These are phyloP conservation scores for Trichoderma brevicompactum DNA, from an alignment of 2,329 filamentous ascomycete species.

Conservation along the genomic window DNA sequence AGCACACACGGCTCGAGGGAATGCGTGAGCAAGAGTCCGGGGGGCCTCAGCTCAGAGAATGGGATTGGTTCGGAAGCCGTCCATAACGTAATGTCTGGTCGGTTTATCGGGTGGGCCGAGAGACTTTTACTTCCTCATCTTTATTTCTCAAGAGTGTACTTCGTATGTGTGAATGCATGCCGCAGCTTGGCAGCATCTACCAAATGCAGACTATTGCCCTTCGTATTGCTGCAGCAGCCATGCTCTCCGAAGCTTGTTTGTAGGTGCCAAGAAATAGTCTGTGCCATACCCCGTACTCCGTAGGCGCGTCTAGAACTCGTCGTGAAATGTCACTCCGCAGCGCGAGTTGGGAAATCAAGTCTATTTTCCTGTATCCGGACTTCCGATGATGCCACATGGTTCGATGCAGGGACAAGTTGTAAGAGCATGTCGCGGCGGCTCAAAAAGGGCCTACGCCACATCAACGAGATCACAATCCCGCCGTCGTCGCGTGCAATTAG, in stretches of 20 bases:
- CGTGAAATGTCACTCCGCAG: not conserved
- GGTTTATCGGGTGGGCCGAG: slow-evolving; percentile 3
- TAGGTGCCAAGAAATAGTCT: not conserved
- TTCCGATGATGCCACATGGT: slow-evolving; percentile 1
- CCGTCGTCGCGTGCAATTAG: slow-evolving; percentile 4
- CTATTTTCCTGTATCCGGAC: not conserved
- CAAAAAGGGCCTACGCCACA: not conserved
- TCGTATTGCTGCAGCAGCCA: slow-evolving; percentile 9
- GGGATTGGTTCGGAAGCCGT: not conserved
- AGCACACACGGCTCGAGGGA: not conserved
- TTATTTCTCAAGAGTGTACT: not conserved
- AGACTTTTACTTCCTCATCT: not conserved
- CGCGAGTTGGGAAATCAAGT: not conserved
- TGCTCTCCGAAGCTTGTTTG: not conserved
- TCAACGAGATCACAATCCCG: not conserved
- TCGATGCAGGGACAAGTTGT: not conserved
- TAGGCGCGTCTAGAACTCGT: slow-evolving; percentile 4
- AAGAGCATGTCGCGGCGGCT: not conserved
- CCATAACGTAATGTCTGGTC: slow-evolving; percentile 20
- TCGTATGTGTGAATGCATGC: not conserved
- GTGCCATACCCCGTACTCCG: not conserved
- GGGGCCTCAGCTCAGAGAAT: not conserved
- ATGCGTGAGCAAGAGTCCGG: slow-evolving; percentile 18
- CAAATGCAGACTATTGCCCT: not conserved
- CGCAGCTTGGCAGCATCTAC: not conserved